Evolutionary conservation across 345 rosid species (phyloP).

Genomic region (Nephelium lappaceum): DNA sequence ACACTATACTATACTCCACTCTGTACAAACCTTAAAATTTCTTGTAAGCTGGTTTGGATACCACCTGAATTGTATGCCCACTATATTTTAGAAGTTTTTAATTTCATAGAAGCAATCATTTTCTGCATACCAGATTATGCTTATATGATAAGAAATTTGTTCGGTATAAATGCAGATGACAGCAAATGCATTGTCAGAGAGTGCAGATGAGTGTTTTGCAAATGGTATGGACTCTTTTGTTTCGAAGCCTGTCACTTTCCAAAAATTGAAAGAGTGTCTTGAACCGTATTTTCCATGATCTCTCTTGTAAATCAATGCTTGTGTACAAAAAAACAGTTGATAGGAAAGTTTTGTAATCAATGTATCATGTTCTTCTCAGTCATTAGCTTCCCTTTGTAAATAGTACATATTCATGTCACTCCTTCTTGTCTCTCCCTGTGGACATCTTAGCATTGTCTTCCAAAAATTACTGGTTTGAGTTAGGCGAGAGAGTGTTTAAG

Average conservation of each 20-base stretch:
- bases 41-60: no score
- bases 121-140: neutral
- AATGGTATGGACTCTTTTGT: slow-evolving; percentile 96
- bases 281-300: slow-evolving; percentile 55
- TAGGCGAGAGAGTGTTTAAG: neutral
- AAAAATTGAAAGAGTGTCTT: slow-evolving; percentile 74
- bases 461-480: neutral
- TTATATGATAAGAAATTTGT: neutral
- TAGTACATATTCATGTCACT: slow-evolving; percentile 30
- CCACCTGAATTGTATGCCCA: no score
- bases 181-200: slow-evolving; percentile 89
- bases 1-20: slow-evolving; percentile 22
- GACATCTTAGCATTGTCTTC: neutral
- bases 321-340: slow-evolving; percentile 42
- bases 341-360: slow-evolving; percentile 66
- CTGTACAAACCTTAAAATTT: neutral
- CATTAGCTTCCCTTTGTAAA: slow-evolving; percentile 33
- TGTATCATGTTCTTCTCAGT: slow-evolving; percentile 32
- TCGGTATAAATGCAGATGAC: slow-evolving; percentile 69
- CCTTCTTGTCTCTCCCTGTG: neutral
- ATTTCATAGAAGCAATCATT: neutral
- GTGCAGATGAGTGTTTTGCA: slow-evolving; percentile 86
- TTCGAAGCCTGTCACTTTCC: slow-evolving; percentile 88
- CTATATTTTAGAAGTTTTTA: neutral
- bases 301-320: slow-evolving; percentile 41